Evolutionary conservation across 1,284 basidiomycete genomes (phyloP), one percentile per base, ranked within the genome.

Genomic region (Pseudozyma hubeiensis): DNA sequence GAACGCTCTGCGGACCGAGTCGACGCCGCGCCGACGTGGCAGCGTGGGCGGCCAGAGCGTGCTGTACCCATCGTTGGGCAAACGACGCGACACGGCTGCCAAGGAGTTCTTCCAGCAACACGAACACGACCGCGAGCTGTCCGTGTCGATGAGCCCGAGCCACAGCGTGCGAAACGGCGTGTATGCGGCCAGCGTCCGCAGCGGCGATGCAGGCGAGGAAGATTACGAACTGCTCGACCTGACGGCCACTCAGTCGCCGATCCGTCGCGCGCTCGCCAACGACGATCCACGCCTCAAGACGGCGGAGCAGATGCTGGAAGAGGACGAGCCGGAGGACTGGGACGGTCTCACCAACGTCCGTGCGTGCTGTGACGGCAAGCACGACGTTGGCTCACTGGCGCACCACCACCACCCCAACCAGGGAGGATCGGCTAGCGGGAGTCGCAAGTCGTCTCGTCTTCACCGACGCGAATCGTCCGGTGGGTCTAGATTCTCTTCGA

Each of bases 361-460:
- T 50, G 94, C 94, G 2, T 97, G 94, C 85, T 97, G 94, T 81
- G 93, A 95, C 84, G 96, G 96, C 30, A 78, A 89, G 88, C 96
- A 99, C 85, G 87, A 88, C 53, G 86, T 89, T 30, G 86, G 87
- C 8, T 64, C 66, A 30, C 71, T 80, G 16, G 79, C 79, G 11
- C 72, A 78, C 44, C 50, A 63, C 13, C 64, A 75, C n/a, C 61
- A 74, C 35, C 2, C 24, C 24, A 53, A 60, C 6, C 51, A 53
- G 3, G 43, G 41, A 4, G 62, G 52, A 10, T 56, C 54, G 35
- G 63, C 55, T 0, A 49, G 19, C 31, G 60, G 48, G 13, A 60
- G 56, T 17, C 60, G 70, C 31, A 73, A 73, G 30, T 59, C 62
- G 0, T 70, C 66, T 31, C 62, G 66, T 11, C 48, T 69, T 19